Evolutionary conservation across 176 grass and related monocot genomes (phyloP).

Genomic region (Rhipidocladum racemiflorum): DNA sequence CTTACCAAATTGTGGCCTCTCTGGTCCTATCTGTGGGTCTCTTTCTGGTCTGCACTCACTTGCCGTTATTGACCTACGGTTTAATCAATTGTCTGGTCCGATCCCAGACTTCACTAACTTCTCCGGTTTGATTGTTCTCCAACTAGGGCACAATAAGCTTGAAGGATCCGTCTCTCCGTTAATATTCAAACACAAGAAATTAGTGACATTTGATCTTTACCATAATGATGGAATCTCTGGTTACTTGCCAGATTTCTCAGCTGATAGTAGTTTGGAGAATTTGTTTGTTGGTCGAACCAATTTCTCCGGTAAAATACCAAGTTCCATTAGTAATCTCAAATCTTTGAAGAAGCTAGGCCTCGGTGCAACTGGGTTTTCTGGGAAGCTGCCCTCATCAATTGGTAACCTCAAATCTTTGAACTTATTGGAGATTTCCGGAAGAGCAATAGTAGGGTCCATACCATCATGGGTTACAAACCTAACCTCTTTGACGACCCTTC

Average conservation of each 20-base stretch:
- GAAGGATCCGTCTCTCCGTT: background rate
- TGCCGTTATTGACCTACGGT: background rate
- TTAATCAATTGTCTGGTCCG: background rate
- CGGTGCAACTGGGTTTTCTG: background rate
- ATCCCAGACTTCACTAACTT: background rate
- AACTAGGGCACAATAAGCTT: background rate
- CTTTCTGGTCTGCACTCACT: background rate
- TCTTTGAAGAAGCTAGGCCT: background rate
- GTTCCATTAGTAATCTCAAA: background rate
- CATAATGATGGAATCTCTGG: background rate
- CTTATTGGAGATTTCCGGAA: background rate
- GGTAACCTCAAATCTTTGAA: background rate
- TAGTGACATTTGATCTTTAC: background rate
- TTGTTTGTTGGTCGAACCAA: background rate
- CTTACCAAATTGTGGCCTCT: background rate
- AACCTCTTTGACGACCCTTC: background rate
- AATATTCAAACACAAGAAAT: background rate
- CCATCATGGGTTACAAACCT: background rate
- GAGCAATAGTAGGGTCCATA: background rate
- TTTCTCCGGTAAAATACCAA: background rate
- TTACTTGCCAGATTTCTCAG: background rate
- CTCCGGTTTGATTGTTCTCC: background rate
- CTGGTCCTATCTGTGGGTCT: background rate
- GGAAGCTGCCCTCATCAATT: background rate
- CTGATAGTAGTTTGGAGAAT: background rate